Conservation (phyloP, 371 early-diverging fungal species). For the Pancytospora philotis region DNA sequence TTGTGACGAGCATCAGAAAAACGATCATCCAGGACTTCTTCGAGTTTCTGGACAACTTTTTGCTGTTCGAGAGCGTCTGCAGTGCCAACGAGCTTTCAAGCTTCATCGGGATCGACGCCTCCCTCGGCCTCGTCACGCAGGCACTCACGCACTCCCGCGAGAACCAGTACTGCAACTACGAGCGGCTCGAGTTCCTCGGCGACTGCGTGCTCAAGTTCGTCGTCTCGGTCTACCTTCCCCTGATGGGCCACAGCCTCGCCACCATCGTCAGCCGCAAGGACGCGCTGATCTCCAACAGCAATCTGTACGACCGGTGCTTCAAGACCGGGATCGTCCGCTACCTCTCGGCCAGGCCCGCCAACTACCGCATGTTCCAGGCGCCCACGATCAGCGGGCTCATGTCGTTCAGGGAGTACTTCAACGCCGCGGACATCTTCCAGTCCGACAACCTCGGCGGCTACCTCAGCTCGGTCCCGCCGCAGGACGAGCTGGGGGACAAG, state of each 20-base stretch:
- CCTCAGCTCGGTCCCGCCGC: background rate
- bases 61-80: conserved; percentile 28
- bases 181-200: conserved; percentile 81
- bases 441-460: background rate
- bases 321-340: conserved; percentile 20
- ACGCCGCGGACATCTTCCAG: conserved; percentile 1
- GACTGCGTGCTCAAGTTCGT: conserved; percentile 80
- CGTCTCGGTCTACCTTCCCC: conserved; percentile 58
- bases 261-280: conserved; percentile 31
- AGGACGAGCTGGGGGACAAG: background rate
- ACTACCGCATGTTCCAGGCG: conserved; percentile 26
- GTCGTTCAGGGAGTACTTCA: conserved; percentile 3
- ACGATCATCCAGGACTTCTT: conserved; percentile 6
- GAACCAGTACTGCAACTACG: conserved; percentile 64
- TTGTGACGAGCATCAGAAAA: conserved; percentile 33
- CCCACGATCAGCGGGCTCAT: conserved; percentile 13
- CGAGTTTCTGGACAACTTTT: conserved; percentile 24
- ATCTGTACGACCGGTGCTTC: conserved; percentile 18
- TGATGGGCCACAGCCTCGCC: background rate
- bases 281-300: conserved; percentile 27
- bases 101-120: conserved; percentile 5
- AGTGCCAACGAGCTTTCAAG: conserved; percentile 29
- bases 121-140: background rate
- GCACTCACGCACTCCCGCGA: background rate
- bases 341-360: conserved; percentile 6